Evolutionary conservation across 192 early-diverging fungal species (phyloP).

Genomic region (Podila minutissima): DNA sequence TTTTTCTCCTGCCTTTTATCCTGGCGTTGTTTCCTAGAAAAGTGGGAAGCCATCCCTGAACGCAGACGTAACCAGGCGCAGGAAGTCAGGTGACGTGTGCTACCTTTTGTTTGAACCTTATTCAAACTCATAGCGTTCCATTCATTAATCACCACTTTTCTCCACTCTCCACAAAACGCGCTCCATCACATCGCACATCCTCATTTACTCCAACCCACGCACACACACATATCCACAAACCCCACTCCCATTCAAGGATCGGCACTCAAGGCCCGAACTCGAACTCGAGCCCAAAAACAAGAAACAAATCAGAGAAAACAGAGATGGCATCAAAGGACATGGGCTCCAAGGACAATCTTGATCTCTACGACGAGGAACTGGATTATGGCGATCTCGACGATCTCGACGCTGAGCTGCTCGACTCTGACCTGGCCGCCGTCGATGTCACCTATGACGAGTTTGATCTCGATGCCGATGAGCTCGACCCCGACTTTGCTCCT

Average conservation of each 20-base stretch:
- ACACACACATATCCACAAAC: neutral
- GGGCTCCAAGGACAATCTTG: constrained; percentile 17
- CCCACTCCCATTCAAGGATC: neutral
- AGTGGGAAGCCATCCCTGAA: no score
- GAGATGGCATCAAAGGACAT: constrained; percentile 9
- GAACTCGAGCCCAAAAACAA: neutral
- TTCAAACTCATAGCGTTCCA: no score
- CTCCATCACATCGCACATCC: neutral
- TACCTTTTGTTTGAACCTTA: no score
- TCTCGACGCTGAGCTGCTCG: constrained; percentile 30
- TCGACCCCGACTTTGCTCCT: constrained; percentile 9
- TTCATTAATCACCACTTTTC: no score
- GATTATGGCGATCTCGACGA: constrained; percentile 43
- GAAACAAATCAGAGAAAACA: neutral
- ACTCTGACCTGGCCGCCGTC: constrained; percentile 1
- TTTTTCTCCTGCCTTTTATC: no score
- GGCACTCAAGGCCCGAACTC: neutral
- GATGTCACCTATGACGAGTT: constrained; percentile 27
- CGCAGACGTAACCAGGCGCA: no score
- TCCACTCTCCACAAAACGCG: no score
- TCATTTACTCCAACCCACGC: neutral
- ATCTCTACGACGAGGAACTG: constrained; percentile 36
- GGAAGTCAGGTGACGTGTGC: no score
- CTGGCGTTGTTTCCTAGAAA: no score
- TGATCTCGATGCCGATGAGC: constrained; percentile 17